A percentile compares a stretch with the other conserved stretches of the same genome.
Conservation (phyloP, 176 grass and related monocot genomes). For the Oryza punctata region DNA sequence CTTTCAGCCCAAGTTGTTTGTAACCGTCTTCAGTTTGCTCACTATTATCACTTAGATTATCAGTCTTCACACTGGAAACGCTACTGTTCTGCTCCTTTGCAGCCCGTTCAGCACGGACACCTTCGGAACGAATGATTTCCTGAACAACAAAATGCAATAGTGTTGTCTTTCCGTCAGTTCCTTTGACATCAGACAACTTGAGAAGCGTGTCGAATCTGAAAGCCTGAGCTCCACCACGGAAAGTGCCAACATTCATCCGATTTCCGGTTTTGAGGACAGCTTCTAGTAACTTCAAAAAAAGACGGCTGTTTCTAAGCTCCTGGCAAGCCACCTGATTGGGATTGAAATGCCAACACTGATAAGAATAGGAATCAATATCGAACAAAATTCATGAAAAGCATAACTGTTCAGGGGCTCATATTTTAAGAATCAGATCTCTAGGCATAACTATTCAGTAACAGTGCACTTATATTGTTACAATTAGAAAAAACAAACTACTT, state of each 20-base stretch:
- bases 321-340: constrained; percentile 68
- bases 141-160: constrained; percentile 85
- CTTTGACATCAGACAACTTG: constrained; percentile 85
- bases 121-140: constrained; percentile 84
- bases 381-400: background rate
- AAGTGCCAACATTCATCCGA: constrained; percentile 86
- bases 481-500: background rate
- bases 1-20: constrained; percentile 64
- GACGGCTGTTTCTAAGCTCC: constrained; percentile 69
- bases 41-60: constrained; percentile 32
- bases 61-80: constrained; percentile 22
- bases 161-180: constrained; percentile 85
- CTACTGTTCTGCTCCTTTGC: constrained; percentile 45
- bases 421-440: background rate
- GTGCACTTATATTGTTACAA: background rate
- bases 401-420: background rate
- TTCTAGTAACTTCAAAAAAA: constrained; percentile 93
- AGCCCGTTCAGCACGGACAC: constrained; percentile 54
- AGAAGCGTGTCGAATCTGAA: constrained; percentile 91
- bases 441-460: background rate
- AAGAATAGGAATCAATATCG: constrained; percentile 3
- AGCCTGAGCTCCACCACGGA: constrained; percentile 78
- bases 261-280: constrained; percentile 91
- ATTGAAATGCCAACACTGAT: constrained; percentile 34
- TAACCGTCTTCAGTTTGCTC: constrained; percentile 64